Base-by-base conservation (phyloP, 2,329 filamentous ascomycete genomes). In the Penicillium sp. region DNA sequence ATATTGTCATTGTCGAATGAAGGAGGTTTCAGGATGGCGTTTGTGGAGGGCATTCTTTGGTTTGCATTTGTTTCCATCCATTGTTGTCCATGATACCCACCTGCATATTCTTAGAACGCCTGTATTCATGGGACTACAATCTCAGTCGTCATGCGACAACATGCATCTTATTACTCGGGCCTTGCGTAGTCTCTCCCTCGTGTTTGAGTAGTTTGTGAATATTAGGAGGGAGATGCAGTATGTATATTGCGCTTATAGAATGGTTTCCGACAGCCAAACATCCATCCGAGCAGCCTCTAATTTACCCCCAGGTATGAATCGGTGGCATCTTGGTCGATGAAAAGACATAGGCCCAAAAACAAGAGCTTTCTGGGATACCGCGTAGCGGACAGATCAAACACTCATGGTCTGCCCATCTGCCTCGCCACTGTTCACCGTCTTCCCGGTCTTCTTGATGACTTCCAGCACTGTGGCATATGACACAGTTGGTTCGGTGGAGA, bases 391-490 rank as follows among this genome's bases (percentile, higher is more conserved):
- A n/a, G n/a, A 41, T 27, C 48, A 70, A 43, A 73, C 62, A 34
- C 43, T 44, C 62, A 57, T 64, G 11, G 50, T 40, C 35, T 62
- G 50, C 1, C 71, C 71, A 58, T 74, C 69, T 2, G 65, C 69
- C 57, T 72, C 67, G 17, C 67, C 71, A 18, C 77, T 81, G 69
- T 86, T 94, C 64, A 96, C 83, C 61, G 84, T 85, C 80, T 96
- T 96, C 60, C 90, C 90, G 9, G 90, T 95, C 81, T 95, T 95
- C 77, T 85, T 83, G 68, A 96, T 95, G 66, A 87, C 94, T 63
- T 79, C 77, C 46, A 94, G 80, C 43, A 95, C 87, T 33, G 81
- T 87, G 52, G 87, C 81, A 73, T 91, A 95, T 43, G 79, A 74
- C 48, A 94, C 76, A 39, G 70, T 74, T 3, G 80, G 74, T 51